These are phyloP conservation scores for Tolypocladium ophioglossoides DNA, from an alignment of 2,329 filamentous ascomycete species.

Conservation along the genomic window DNA sequence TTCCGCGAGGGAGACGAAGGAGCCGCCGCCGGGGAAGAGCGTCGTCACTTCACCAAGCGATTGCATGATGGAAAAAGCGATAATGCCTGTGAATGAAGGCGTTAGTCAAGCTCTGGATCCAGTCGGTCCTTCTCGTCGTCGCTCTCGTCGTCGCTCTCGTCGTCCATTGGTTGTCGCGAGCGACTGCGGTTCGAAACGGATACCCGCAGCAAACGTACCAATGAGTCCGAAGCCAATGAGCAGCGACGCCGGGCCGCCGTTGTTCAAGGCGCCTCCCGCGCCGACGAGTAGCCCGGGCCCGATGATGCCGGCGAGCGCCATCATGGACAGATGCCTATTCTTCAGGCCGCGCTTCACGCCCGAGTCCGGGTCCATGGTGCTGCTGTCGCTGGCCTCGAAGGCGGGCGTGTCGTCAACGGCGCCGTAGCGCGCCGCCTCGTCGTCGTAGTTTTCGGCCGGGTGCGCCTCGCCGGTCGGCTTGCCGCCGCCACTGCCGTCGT, in stretches of 20 bases:
- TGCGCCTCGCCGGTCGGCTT: conserved; percentile 5
- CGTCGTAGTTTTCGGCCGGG: conserved; percentile 2
- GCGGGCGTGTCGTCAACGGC: conserved; percentile 5
- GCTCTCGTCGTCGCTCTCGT: too few relatives aligned
- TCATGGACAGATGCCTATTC: conserved; percentile 57
- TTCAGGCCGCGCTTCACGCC: conserved; percentile 61
- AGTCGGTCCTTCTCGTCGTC: too few relatives aligned
- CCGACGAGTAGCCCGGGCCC: conserved; percentile 65
- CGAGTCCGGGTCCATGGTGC: conserved; percentile 45
- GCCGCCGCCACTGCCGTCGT: conserved; percentile 3
- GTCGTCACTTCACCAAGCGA: conserved; percentile 66
- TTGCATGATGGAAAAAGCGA: conserved; percentile 61
- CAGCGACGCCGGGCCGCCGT: conserved; percentile 60
- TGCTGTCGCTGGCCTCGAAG: conserved; percentile 19
- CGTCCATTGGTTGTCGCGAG: too few relatives aligned
- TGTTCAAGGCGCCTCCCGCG: conserved; percentile 56
- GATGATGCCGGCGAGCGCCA: conserved; percentile 51
- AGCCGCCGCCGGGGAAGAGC: conserved; percentile 59
- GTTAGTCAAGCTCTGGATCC: too few relatives aligned
- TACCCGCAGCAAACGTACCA: conserved; percentile 30
- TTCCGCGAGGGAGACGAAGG: conserved; percentile 60
- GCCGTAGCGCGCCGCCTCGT: conserved; percentile 9
- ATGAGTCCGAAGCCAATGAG: conserved; percentile 66
- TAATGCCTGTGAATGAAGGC: conserved; percentile 31
- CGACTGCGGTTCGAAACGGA: too few relatives aligned